Evolutionary conservation across 331 rosid genomes (phyloP).

Genomic region (Erythrophleum ivorense): DNA sequence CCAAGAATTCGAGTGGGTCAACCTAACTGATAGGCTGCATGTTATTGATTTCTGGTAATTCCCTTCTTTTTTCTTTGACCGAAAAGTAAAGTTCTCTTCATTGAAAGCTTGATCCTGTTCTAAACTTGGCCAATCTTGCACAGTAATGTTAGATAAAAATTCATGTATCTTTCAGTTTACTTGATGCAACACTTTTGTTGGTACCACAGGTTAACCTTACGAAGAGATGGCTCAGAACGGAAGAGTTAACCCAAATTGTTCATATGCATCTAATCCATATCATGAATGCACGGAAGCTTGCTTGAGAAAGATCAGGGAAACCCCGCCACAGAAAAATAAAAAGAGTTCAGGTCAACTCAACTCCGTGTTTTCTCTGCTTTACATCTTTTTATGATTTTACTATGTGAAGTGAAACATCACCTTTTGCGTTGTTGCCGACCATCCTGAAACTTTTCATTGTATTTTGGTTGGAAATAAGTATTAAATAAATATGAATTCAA

Average conservation of each 20-base stretch:
- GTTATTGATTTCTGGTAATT: neutral
- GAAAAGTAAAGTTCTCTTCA: neutral
- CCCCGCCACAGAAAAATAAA: conserved; percentile 46
- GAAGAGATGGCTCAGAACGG: conserved; percentile 57
- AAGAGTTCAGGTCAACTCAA: conserved; percentile 58
- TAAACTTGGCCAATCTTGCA: neutral
- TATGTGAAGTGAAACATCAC: conserved; percentile 10
- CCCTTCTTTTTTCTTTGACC: neutral
- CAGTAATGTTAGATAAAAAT: neutral
- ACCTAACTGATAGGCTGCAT: neutral
- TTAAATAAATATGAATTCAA: neutral
- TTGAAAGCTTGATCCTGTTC: neutral
- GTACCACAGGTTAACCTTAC: conserved; percentile 34
- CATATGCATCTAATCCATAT: conserved; percentile 70
- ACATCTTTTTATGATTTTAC: neutral
- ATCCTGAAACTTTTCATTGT: neutral
- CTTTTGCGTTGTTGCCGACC: conserved; percentile 9
- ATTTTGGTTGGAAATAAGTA: neutral
- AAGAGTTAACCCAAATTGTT: conserved; percentile 58
- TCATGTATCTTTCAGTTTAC: neutral
- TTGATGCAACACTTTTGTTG: conserved; percentile 19
- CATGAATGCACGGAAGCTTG: conserved; percentile 82
- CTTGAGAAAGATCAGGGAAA: conserved; percentile 58
- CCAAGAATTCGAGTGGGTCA: neutral
- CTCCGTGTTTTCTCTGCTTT: neutral